Evolutionary conservation across 306 rosid species (phyloP), one percentile per base, ranked within the genome.

Genomic region (Sindora glabra): DNA sequence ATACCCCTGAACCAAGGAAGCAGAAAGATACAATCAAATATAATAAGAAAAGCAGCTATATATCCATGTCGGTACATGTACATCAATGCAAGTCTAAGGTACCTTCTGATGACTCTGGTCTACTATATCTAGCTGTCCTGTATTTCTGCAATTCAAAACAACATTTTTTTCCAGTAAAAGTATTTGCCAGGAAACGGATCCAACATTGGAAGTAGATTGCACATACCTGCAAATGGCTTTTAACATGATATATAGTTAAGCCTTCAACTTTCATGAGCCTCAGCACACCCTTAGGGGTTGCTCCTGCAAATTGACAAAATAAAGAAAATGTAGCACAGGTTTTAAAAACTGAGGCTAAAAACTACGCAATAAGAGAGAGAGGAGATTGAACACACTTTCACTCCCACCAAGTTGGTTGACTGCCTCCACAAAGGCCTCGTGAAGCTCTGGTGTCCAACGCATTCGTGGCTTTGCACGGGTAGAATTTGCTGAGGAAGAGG

Each of bases 381-480:
- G 71, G 27, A 54, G 41, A 64, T 9, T 10, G n/a, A 61, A 69
- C 91, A 38, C 81, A 94, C 99, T 86, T 89, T 94, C 99, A 86
- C 97, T 81, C 51, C 97, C 99, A 52, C 99, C 99, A 67, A 94
- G 97, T 75, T 84, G 83, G 81, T 33, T 89, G 56, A 94, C 94
- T 78, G 99, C 97, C 68, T 94, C 99, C 66, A 94, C 95, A 81
- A 94, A 94, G 72, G 95, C 87, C 63, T 86, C 99, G 56, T 94
- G 99, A 72, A 94, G 95, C 73, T 94, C 97, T 8, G 97, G 99
- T 22, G 99, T 89, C 99, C 99, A 94, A 46, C 99, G 99, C 99
- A 94, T 94, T 56, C 99, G 94, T 7, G 94, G 81, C 70, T 94
- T 94, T 48, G 90, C 37, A 38, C 83, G 30, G 29, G 77, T 78